Evolutionary conservation across 2,329 filamentous ascomycete genomes (phyloP).

Genomic region (Stachybotrys echinatus): DNA sequence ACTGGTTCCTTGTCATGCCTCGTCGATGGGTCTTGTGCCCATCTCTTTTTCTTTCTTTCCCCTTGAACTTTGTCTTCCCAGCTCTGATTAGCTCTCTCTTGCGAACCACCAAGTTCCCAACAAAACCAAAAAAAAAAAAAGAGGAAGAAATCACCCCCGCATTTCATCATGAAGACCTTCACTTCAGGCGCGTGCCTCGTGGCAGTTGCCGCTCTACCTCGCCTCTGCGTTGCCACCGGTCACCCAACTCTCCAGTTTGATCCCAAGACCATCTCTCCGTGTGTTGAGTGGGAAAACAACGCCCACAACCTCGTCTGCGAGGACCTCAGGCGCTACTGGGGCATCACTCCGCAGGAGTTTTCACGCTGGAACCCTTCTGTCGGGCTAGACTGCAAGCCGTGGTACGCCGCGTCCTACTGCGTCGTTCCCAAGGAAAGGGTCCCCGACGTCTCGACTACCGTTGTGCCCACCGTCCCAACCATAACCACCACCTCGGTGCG

Average conservation of each 20-base stretch:
- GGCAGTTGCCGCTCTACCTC: not conserved
- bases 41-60: too few relatives aligned
- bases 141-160: too few relatives aligned
- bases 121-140: too few relatives aligned
- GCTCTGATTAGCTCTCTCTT: too few relatives aligned
- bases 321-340: not conserved
- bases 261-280: constrained; percentile 3
- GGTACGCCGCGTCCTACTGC: constrained; percentile 16
- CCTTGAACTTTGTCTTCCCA: too few relatives aligned
- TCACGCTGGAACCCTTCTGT: constrained; percentile 17
- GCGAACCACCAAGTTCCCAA: too few relatives aligned
- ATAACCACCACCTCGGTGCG: constrained; percentile 6
- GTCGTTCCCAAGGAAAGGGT: constrained; percentile 10
- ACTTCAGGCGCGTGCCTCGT: not conserved
- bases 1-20: too few relatives aligned
- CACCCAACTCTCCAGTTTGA: constrained; percentile 1
- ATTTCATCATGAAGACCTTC: not conserved
- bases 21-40: too few relatives aligned
- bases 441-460: constrained; percentile 5
- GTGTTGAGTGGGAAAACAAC: constrained; percentile 2
- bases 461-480: constrained; percentile 1
- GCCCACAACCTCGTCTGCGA: constrained; percentile 2
- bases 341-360: constrained; percentile 3
- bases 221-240: not conserved
- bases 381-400: constrained; percentile 12